phyloP scores from a whole-genome alignment of 2,329 filamentous ascomycete genomes.

The Cladophialophora chaetospira region DNA sequence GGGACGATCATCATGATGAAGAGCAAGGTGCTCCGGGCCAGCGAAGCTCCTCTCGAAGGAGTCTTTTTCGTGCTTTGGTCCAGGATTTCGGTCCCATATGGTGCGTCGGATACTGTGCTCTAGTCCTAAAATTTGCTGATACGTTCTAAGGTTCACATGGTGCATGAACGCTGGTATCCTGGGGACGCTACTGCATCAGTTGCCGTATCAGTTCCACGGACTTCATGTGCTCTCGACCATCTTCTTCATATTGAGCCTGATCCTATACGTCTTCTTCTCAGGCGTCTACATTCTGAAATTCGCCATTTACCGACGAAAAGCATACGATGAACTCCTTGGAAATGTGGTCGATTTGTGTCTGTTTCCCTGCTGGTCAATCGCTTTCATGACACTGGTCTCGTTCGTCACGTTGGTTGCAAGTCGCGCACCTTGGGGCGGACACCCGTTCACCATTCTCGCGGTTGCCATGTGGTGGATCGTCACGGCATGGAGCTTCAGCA shows the following conservation, averaged over 20 bases:
- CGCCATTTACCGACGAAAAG: conserved; percentile 38
- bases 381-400: conserved; percentile 35
- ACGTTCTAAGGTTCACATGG: conserved; percentile 27
- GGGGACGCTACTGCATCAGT: conserved; percentile 28
- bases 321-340: conserved; percentile 36
- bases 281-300: conserved; percentile 40
- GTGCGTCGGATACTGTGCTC: background rate
- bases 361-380: conserved; percentile 43
- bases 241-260: conserved; percentile 44
- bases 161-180: conserved; percentile 32
- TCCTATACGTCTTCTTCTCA: conserved; percentile 37
- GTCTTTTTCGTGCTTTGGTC: background rate
- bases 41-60: background rate
- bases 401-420: conserved; percentile 54
- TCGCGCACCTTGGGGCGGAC: conserved; percentile 47
- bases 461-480: conserved; percentile 49
- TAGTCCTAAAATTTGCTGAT: background rate
- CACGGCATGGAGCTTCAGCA: conserved; percentile 28
- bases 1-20: background rate
- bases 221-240: conserved; percentile 42
- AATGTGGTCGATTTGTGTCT: conserved; percentile 43
- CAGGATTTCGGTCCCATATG: conserved; percentile 3
- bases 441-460: conserved; percentile 36
- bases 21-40: background rate
- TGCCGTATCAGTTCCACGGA: conserved; percentile 44